These are phyloP conservation scores for Fusarium staphyleae DNA, from an alignment of 2,329 filamentous ascomycete genomes.

Conservation along the genomic window DNA sequence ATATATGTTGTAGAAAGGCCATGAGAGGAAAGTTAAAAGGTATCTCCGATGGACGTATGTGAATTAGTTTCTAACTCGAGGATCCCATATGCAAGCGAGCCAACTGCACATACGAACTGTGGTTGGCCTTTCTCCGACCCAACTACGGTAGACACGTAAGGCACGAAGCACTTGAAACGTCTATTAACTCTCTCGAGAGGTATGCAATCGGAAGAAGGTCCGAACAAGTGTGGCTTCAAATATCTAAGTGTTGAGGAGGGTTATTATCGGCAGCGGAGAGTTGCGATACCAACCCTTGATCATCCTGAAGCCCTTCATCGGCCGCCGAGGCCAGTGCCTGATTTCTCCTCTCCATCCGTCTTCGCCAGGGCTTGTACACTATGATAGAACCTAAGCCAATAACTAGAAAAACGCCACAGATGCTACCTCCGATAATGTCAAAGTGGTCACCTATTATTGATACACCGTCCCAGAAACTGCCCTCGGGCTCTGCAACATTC, in stretches of 20 bases:
- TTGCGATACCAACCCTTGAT: slow-evolving; percentile 6
- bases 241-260: not conserved
- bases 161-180: too few species aligned
- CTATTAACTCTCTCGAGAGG: too few species aligned
- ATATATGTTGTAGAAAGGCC: too few species aligned
- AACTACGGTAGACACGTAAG: too few species aligned
- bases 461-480: slow-evolving; percentile 91
- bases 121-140: too few species aligned
- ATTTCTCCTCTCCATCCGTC: slow-evolving; percentile 48
- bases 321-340: slow-evolving; percentile 15
- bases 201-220: too few species aligned
- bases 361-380: slow-evolving; percentile 81
- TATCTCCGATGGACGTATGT: too few species aligned
- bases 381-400: slow-evolving; percentile 77
- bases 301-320: slow-evolving; percentile 21
- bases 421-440: slow-evolving; percentile 83
- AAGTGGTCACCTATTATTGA: slow-evolving; percentile 78
- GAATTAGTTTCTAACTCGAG: too few species aligned
- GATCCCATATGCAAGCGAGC: too few species aligned
- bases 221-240: too few species aligned
- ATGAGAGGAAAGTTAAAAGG: too few species aligned
- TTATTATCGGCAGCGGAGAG: not conserved
- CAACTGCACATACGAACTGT: too few species aligned
- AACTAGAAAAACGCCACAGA: slow-evolving; percentile 84
- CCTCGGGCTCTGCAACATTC: slow-evolving; percentile 75